phyloP scores from a whole-genome alignment of 2,329 filamentous ascomycete species.

The Talaromyces sp. region DNA sequence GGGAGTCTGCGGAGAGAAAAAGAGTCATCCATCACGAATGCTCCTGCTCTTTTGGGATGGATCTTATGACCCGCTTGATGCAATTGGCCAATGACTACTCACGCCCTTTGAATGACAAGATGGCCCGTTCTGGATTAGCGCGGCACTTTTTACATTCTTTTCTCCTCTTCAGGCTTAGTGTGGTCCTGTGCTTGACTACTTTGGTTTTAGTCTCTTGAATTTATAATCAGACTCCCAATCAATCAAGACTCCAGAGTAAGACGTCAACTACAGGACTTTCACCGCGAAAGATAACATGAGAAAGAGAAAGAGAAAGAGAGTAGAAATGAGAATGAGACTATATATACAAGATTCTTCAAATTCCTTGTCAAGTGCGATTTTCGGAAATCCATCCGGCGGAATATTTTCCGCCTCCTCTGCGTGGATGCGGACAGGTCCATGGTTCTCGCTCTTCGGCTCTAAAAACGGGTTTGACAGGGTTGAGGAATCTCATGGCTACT shows the following conservation, averaged over 20 bases:
- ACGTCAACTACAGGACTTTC: background rate
- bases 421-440: background rate
- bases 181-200: background rate
- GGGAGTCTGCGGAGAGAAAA: background rate
- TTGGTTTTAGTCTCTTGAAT: background rate
- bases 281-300: background rate
- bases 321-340: too few relatives aligned
- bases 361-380: too few relatives aligned
- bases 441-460: background rate
- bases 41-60: background rate
- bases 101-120: constrained; percentile 18
- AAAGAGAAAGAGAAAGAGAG: background rate
- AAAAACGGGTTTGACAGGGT: too few relatives aligned
- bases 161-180: background rate
- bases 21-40: background rate
- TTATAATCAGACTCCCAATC: background rate
- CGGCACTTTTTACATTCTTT: background rate
- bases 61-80: background rate
- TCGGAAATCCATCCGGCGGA: too few relatives aligned
- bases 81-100: constrained; percentile 1
- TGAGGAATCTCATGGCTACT: background rate
- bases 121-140: constrained; percentile 1
- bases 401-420: background rate
- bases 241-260: background rate
- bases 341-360: too few relatives aligned